Conservation (phyloP, 169 alveolate genomes). For the Theileria orientalis region DNA sequence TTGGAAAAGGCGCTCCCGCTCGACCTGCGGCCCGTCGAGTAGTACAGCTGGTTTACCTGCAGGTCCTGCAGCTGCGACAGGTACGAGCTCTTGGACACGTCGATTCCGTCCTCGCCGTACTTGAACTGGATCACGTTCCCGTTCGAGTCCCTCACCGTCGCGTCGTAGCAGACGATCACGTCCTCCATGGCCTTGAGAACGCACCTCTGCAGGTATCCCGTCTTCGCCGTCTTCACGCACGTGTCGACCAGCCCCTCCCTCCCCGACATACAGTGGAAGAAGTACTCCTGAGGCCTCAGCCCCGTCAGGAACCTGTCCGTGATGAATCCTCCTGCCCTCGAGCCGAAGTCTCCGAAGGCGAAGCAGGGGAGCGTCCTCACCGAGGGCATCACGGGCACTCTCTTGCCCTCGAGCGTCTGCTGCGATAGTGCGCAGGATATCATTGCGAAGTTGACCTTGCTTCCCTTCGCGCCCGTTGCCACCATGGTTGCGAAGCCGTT, state of each 20-base stretch:
- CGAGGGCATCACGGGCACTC: constrained; percentile 94
- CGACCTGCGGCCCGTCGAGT: background rate
- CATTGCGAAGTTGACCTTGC: constrained; percentile 91
- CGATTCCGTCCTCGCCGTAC: constrained; percentile 98
- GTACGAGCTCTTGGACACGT: constrained; percentile 89
- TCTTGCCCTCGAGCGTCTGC: constrained; percentile 94
- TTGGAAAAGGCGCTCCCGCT: background rate
- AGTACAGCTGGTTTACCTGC: constrained; percentile 43
- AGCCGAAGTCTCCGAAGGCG: constrained; percentile 92
- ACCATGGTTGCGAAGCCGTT: constrained; percentile 97
- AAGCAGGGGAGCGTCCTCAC: constrained; percentile 94
- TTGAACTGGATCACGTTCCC: constrained; percentile 92
- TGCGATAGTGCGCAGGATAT: constrained; percentile 92
- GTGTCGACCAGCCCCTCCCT: constrained; percentile 99
- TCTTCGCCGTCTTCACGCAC: constrained; percentile 96
- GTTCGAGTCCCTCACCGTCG: constrained; percentile 96
- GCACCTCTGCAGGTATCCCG: constrained; percentile 98
- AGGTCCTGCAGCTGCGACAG: constrained; percentile 80
- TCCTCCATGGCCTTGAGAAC: constrained; percentile 94
- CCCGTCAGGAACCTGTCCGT: constrained; percentile 97
- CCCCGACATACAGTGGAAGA: constrained; percentile 99
- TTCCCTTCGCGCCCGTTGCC: constrained; percentile 96
- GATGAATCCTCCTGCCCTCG: constrained; percentile 94
- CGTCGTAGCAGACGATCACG: constrained; percentile 91
- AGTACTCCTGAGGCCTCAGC: constrained; percentile 95